Evolutionary conservation across 2,329 filamentous ascomycete genomes (phyloP).

Genomic region (Claviceps africana): DNA sequence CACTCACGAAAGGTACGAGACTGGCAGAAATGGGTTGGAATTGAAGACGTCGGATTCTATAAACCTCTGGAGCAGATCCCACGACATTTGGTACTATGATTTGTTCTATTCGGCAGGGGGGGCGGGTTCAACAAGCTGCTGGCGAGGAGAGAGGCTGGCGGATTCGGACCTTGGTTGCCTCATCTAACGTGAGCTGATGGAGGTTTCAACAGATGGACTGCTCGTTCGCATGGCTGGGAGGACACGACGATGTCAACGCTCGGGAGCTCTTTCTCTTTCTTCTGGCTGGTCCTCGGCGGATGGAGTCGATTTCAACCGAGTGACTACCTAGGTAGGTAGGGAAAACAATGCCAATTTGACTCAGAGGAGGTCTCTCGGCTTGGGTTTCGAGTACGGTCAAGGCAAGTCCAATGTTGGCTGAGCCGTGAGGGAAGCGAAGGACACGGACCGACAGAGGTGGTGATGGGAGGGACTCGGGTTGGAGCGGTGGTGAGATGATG

Average conservation of each 20-base stretch:
- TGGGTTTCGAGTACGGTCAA: neutral
- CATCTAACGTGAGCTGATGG: conserved; percentile 11
- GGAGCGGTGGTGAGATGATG: conserved; percentile 2
- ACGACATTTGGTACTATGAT: conserved; percentile 45
- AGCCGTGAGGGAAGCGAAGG: neutral
- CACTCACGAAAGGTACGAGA: conserved; percentile 76
- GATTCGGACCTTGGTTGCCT: conserved; percentile 6
- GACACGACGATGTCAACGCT: neutral
- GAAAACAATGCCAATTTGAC: neutral
- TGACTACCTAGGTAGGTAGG: neutral
- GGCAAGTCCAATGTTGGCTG: neutral
- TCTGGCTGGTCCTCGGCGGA: neutral
- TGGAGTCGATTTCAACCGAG: neutral
- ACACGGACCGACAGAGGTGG: conserved; percentile 1
- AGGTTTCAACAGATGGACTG: conserved; percentile 7
- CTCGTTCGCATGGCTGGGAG: conserved; percentile 11
- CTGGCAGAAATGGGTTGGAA: conserved; percentile 75
- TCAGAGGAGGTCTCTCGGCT: neutral
- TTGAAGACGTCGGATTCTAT: conserved; percentile 91
- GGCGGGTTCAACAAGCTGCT: conserved; percentile 3
- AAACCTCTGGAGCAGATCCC: conserved; percentile 81
- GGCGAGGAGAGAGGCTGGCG: conserved; percentile 4
- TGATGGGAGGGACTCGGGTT: conserved; percentile 1
- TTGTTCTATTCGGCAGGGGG: neutral
- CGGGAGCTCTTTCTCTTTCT: neutral